phyloP scores from a whole-genome alignment of 441 rosid species.

The Flueggea neowawraea region DNA sequence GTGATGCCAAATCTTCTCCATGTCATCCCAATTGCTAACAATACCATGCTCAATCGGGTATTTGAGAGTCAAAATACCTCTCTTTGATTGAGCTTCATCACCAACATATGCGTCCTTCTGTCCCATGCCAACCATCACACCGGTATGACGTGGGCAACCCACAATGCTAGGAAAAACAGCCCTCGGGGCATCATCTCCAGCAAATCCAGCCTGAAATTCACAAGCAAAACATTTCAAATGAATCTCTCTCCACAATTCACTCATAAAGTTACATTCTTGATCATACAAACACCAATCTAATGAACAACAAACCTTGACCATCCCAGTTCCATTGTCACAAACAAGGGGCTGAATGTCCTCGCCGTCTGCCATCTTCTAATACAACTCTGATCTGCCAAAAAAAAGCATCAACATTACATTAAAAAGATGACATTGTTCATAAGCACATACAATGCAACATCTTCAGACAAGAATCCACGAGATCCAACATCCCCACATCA shows the following conservation, averaged over 20 bases:
- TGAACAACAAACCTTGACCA: slow-evolving; percentile 50
- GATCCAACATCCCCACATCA: no score
- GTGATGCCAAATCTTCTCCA: slow-evolving; percentile 99
- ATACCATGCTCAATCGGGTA: slow-evolving; percentile 95
- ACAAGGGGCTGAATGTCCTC: slow-evolving; percentile 77
- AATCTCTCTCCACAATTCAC: no score
- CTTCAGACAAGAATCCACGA: no score
- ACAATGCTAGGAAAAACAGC: slow-evolving; percentile 97
- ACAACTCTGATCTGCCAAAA: no score
- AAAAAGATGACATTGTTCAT: no score
- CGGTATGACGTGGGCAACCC: slow-evolving; percentile 93
- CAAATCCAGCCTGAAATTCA: slow-evolving; percentile 84
- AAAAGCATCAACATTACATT: no score
- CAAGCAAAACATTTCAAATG: not conserved
- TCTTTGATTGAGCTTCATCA: slow-evolving; percentile 90
- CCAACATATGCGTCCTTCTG: slow-evolving; percentile 95
- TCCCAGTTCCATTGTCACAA: slow-evolving; percentile 76
- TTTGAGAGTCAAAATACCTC: slow-evolving; percentile 84
- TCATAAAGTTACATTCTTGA: no score
- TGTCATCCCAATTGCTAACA: slow-evolving; percentile 95
- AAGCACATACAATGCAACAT: no score
- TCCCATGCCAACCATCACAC: slow-evolving; percentile 98
- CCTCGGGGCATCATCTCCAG: slow-evolving; percentile 94
- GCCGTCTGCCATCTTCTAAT: slow-evolving; percentile 51
- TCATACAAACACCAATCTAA: no score